Evolutionary conservation across 371 early-diverging fungal genomes (phyloP).

Genomic region (Scutellospora calospora): DNA sequence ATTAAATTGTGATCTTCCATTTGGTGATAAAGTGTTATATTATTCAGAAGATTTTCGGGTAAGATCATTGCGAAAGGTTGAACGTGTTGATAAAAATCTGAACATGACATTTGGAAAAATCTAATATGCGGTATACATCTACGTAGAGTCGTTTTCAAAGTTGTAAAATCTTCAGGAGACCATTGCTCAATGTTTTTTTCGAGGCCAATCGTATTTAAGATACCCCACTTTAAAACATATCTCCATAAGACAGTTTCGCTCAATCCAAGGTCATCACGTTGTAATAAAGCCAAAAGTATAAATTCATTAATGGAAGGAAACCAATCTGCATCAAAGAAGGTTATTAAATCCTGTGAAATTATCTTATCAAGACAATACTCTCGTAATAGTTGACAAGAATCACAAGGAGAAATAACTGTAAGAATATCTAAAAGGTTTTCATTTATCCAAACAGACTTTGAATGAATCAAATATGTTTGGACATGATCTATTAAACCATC

Average conservation of each 20-base stretch:
- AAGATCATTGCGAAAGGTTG: slow-evolving; percentile 3
- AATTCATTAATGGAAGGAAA: background rate
- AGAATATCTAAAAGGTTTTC: slow-evolving; percentile 20
- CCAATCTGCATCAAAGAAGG: background rate
- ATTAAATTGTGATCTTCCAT: background rate
- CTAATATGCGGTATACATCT: slow-evolving; percentile 23
- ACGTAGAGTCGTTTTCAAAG: slow-evolving; percentile 11
- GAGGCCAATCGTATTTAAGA: background rate
- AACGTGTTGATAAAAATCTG: slow-evolving; percentile 20
- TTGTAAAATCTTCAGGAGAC: slow-evolving; percentile 24
- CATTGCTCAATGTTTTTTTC: background rate
- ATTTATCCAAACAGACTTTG: background rate
- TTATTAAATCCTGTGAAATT: background rate
- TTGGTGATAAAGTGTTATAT: background rate
- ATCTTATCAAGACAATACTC: slow-evolving; percentile 4
- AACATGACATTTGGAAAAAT: slow-evolving; percentile 28
- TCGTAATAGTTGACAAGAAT: background rate
- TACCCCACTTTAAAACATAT: slow-evolving; percentile 26
- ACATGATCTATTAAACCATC: slow-evolving; percentile 3
- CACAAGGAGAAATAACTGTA: background rate
- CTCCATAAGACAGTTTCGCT: slow-evolving; percentile 14
- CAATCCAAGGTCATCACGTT: slow-evolving; percentile 27
- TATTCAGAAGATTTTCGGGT: background rate
- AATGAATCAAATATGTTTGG: slow-evolving; percentile 27
- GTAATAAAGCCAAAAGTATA: background rate